These are phyloP conservation scores for Exophiala dermatitidis DNA, from an alignment of 2,329 filamentous ascomycete species.

Conservation along the genomic window DNA sequence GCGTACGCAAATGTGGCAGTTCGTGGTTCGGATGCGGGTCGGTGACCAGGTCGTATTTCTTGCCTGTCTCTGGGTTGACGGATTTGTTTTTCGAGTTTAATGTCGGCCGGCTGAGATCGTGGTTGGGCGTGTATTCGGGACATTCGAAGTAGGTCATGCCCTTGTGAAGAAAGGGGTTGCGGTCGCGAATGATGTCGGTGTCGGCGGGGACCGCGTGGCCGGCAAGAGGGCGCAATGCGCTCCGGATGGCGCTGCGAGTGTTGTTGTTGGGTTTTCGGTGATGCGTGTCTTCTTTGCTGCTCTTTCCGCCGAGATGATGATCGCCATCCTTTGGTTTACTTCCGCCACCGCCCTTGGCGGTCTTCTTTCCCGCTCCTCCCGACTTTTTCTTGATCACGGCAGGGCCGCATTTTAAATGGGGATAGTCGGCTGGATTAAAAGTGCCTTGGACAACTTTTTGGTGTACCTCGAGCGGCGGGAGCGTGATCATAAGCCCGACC, in stretches of 20 bases:
- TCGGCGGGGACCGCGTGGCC: conserved; percentile 18
- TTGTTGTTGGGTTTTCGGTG: conserved; percentile 2
- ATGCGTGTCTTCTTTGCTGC: conserved; percentile 12
- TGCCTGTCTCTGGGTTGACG: conserved; percentile 56
- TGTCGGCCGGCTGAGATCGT: conserved; percentile 71
- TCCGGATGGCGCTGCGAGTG: conserved; percentile 15
- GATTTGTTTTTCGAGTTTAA: conserved; percentile 26
- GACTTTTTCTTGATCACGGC: conserved; percentile 24
- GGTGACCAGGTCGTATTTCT: conserved; percentile 27
- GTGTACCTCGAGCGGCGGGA: conserved; percentile 78
- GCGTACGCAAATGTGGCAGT: conserved; percentile 71
- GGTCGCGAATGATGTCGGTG: conserved; percentile 80
- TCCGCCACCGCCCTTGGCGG: conserved; percentile 18
- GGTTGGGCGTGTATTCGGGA: conserved; percentile 78
- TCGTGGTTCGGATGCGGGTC: conserved; percentile 51
- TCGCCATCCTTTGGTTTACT: conserved; percentile 22
- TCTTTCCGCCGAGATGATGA: conserved; percentile 1
- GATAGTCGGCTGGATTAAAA: conserved; percentile 73
- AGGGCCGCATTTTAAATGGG: conserved; percentile 26
- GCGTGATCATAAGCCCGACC: conserved; percentile 83
- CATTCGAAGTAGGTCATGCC: conserved; percentile 58
- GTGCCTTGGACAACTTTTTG: conserved; percentile 79
- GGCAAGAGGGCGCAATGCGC: conserved; percentile 6
- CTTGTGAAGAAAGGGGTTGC: conserved; percentile 90
- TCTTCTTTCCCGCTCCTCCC: conserved; percentile 18